Evolutionary conservation across 257 asterid species (phyloP).

Genomic region (Rehmannia glutinosa): DNA sequence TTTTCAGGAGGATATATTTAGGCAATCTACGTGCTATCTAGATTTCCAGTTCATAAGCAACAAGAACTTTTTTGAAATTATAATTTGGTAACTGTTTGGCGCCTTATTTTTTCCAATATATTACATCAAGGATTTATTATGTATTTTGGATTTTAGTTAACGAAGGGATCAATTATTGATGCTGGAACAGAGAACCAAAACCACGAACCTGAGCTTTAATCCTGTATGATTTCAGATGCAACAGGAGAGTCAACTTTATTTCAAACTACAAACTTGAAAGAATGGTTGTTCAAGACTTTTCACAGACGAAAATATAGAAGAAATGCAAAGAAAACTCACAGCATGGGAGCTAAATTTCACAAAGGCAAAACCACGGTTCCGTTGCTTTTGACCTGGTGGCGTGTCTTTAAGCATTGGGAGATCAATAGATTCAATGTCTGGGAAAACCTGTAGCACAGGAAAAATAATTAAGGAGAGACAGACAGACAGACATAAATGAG

Average conservation of each 20-base stretch:
- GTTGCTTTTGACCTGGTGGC: constrained; percentile 54
- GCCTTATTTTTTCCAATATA: constrained; percentile 5
- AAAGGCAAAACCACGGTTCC: constrained; percentile 88
- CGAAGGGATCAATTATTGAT: constrained; percentile 43
- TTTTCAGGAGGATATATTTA: neutral
- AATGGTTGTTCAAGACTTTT: constrained; percentile 12
- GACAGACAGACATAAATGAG: neutral
- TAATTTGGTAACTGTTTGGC: constrained; percentile 12
- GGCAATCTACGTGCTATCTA: constrained; percentile 8
- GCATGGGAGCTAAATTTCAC: constrained; percentile 84
- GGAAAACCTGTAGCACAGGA: constrained; percentile 52
- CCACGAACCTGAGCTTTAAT: constrained; percentile 83
- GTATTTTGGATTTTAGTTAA: constrained; percentile 26
- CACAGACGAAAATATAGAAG: constrained; percentile 14
- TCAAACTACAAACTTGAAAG: constrained; percentile 21
- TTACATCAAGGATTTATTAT: constrained; percentile 13
- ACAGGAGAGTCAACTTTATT: constrained; percentile 47
- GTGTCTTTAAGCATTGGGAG: constrained; percentile 53
- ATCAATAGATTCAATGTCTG: constrained; percentile 70
- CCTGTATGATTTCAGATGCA: constrained; percentile 85
- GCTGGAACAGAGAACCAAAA: constrained; percentile 81
- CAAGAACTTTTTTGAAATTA: neutral
- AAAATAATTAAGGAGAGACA: constrained; percentile 8
- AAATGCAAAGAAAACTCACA: constrained; percentile 45
- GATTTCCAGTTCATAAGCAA: neutral